phyloP scores from a whole-genome alignment of 805 yeast genomes.

The Schizosaccharomyces lindneri region DNA sequence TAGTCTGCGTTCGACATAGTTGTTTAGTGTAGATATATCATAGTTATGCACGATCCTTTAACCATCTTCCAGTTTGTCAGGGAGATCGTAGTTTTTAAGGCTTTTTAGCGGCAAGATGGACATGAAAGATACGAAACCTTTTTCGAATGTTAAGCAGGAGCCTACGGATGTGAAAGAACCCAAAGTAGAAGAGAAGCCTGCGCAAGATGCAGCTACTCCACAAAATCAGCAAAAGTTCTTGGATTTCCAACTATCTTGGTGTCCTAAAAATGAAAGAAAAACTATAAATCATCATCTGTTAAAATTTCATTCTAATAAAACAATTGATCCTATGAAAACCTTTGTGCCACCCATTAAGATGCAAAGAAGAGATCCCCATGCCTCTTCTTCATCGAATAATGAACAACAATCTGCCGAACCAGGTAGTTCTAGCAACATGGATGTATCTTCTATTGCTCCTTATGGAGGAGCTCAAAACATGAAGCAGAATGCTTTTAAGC shows the following conservation, averaged over 20 bases:
- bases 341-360: conserved; percentile 1
- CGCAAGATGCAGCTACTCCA: neutral
- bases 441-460: conserved; percentile 30
- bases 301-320: neutral
- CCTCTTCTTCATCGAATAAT: neutral
- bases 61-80: neutral
- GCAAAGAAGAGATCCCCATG: neutral
- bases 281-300: neutral
- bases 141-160: neutral
- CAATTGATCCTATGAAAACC: neutral
- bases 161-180: neutral
- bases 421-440: neutral
- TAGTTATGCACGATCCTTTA: neutral
- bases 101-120: neutral
- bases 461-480: conserved; percentile 68
- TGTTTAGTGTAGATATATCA: neutral
- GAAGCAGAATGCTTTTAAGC: conserved; percentile 30
- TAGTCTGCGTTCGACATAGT: conserved; percentile 20
- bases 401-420: neutral
- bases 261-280: neutral
- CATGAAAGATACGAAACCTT: neutral
- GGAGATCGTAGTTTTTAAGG: neutral
- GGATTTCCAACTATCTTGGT: neutral
- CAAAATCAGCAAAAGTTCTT: neutral
- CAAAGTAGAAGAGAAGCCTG: neutral